Conservation (phyloP, 208 protist genomes). For the Trypanosoma mega region DNA sequence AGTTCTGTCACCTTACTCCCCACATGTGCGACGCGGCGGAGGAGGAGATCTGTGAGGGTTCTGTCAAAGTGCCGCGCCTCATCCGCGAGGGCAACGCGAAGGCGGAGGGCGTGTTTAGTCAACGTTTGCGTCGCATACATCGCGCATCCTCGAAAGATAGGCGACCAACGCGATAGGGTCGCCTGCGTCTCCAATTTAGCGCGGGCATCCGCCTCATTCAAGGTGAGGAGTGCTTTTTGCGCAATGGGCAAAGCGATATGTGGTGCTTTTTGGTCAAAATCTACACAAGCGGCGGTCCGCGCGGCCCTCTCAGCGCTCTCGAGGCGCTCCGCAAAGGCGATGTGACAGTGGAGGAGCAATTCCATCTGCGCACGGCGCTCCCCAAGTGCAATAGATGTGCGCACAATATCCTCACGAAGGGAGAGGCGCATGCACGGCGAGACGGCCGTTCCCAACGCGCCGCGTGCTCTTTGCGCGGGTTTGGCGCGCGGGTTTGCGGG, state of each 20-base stretch:
- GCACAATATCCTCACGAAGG: conserved; percentile 27
- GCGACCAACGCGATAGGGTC: conserved; percentile 1
- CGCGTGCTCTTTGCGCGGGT: too few species aligned
- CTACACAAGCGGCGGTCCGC: background rate
- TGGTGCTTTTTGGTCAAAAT: too few species aligned
- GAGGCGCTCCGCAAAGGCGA: background rate
- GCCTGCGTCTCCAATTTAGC: conserved; percentile 18
- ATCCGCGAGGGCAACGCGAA: conserved; percentile 33
- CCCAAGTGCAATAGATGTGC: conserved; percentile 11
- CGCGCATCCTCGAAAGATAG: conserved; percentile 10
- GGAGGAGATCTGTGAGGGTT: conserved; percentile 27
- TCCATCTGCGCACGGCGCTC: background rate
- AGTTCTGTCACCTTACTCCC: conserved; percentile 37
- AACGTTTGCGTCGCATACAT: conserved; percentile 21
- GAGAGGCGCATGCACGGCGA: too few species aligned
- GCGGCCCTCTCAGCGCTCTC: conserved; percentile 7
- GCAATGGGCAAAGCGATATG: too few species aligned
- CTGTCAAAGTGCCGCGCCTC: conserved; percentile 41
- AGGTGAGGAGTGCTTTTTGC: too few species aligned
- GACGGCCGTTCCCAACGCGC: conserved; percentile 19
- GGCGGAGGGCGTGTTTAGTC: conserved; percentile 31
- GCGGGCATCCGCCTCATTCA: too few species aligned
- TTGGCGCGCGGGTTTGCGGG: conserved; percentile 3
- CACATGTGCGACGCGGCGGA: conserved; percentile 28
- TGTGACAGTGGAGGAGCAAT: conserved; percentile 6